Evolutionary conservation across 192 early-diverging fungal genomes (phyloP), one percentile per base, ranked within the genome.

Genomic region (Dispira parvispora): DNA sequence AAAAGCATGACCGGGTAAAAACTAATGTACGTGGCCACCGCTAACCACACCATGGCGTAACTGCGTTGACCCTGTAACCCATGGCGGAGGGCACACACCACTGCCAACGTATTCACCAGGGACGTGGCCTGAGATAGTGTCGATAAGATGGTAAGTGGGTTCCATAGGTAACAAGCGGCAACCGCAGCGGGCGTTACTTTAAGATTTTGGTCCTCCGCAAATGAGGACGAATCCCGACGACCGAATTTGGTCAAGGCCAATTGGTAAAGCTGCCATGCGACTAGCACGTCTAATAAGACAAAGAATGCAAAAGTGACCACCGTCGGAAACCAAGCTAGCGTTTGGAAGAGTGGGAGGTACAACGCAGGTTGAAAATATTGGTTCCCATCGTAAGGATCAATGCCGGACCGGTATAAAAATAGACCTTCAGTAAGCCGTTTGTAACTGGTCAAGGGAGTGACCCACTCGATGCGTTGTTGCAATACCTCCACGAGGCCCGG

Each of bases 311-410:
- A 67, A 4, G 79, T 78, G 8, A 78, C 70, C 25, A 79, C 38
- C 12, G 67, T 63, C 12, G 88, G 84, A 63, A 83, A 63, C 3
- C 65, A 68, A 14, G 72, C 67, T 13, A 91, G 72, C 8, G 78
- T 69, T 26, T 78, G 73, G 57, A 94, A 94, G 12, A 88, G 70
- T 12, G 78, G 74, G 20, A 92, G 80, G 26, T 94, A 68, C 9
- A 92, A 69, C 27, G 91, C 92, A 8, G 88, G 91, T 74, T 94
- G 92, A 70, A 95, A 90, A 67, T 87, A 90, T 18, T 88, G 75
- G 46, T 87, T 88, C 26, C 91, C 92, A 62, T 92, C 87, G 69
- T 90, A 96, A 8, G 91, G 88, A 23, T 86, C 78, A 0, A 95
- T 78, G 44, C 79, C 81, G 62, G 84, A 76, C 18, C 75, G 63